Evolutionary conservation across 371 early-diverging fungal genomes (phyloP).

Genomic region (Mortierella sp.): DNA sequence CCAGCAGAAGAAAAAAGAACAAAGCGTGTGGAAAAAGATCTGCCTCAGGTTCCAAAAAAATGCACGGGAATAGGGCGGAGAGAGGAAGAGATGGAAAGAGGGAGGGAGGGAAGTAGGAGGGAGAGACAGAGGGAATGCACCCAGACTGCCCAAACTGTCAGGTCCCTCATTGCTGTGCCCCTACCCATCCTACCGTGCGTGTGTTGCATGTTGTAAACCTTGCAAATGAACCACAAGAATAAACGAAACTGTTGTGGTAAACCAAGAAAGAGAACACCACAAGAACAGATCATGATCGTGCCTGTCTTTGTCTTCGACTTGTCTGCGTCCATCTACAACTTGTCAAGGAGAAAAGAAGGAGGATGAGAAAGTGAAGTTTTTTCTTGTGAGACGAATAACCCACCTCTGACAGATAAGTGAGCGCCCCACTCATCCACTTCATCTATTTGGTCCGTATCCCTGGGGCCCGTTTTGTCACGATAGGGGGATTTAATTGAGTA

Average conservation of each 20-base stretch:
- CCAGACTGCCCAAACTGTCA: neutral
- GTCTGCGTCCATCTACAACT: too few relatives aligned
- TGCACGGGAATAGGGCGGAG: too few relatives aligned
- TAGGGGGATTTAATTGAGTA: neutral
- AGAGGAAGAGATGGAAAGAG: neutral
- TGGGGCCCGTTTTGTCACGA: neutral
- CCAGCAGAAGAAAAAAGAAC: too few relatives aligned
- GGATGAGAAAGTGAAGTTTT: neutral
- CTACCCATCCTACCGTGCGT: too few relatives aligned
- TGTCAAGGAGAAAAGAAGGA: neutral
- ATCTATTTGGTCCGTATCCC: neutral
- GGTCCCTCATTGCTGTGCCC: neutral
- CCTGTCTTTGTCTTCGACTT: too few relatives aligned
- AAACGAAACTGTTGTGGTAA: too few relatives aligned
- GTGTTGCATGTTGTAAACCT: neutral
- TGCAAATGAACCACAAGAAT: neutral
- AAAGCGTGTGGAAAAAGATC: too few relatives aligned
- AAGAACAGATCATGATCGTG: too few relatives aligned
- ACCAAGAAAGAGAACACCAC: too few relatives aligned
- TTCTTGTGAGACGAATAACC: neutral
- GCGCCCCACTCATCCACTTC: neutral
- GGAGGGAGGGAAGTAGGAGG: neutral
- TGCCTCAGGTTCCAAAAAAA: too few relatives aligned
- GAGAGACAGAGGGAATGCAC: neutral
- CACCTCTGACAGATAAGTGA: slow-evolving; percentile 6